Conservation (phyloP, 1,284 basidiomycete genomes). For the Cutaneotrichosporon cutaneum region DNA sequence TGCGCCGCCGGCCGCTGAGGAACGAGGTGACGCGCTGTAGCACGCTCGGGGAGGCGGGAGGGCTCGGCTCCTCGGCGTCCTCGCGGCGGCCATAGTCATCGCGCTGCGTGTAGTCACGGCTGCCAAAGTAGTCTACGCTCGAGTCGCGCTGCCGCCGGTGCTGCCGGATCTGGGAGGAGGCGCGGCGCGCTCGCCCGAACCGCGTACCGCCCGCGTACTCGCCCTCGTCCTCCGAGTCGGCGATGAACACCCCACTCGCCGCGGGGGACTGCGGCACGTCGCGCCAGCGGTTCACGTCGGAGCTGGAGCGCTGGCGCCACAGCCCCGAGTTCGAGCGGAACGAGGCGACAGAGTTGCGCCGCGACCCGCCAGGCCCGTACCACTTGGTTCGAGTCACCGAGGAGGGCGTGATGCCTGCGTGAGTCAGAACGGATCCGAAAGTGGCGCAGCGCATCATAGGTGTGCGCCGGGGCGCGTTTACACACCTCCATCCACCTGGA, state of each 20-base stretch:
- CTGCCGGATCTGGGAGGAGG: conserved; percentile 8
- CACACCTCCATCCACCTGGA: conserved; percentile 25
- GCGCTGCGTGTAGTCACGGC: conserved; percentile 10
- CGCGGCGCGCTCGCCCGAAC: conserved; percentile 14
- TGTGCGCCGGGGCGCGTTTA: neutral
- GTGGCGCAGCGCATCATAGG: neutral
- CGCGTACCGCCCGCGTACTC: conserved; percentile 15
- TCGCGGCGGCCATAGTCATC: conserved; percentile 23
- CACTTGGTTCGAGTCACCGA: conserved; percentile 40
- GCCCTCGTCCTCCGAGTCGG: conserved; percentile 48
- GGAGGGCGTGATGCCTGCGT: conserved; percentile 38
- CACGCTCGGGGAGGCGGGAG: conserved; percentile 30
- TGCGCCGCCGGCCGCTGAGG: conserved; percentile 40
- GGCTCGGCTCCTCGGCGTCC: conserved; percentile 16
- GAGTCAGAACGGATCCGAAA: conserved; percentile 10
- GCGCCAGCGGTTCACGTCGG: conserved; percentile 19
- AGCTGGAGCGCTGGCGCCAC: conserved; percentile 26
- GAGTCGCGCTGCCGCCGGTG: conserved; percentile 14
- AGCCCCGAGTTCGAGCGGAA: conserved; percentile 28
- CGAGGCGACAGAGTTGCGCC: conserved; percentile 33
- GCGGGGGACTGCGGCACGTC: conserved; percentile 31
- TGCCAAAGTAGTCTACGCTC: conserved; percentile 16
- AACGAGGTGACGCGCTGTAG: conserved; percentile 48
- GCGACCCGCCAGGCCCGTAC: conserved; percentile 34
- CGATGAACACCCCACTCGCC: conserved; percentile 40